These are phyloP conservation scores for Paecilomyces fulvus DNA, from an alignment of 2,329 filamentous ascomycete species.

Conservation along the genomic window DNA sequence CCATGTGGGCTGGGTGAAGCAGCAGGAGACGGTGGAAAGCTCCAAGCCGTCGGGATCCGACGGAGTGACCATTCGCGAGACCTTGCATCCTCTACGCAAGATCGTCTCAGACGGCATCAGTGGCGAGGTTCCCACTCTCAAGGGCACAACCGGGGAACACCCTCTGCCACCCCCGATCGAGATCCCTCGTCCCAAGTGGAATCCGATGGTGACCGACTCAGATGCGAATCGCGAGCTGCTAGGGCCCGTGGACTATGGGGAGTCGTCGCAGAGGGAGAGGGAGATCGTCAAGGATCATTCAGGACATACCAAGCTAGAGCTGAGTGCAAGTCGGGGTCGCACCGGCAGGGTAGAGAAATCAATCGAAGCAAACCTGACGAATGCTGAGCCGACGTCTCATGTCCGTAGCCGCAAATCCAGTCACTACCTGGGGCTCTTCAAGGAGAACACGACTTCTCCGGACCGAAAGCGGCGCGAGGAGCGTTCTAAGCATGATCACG, in stretches of 20 bases:
- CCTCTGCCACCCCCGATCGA: slow-evolving; percentile 20
- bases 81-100: slow-evolving; percentile 13
- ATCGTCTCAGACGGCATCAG: slow-evolving; percentile 16
- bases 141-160: slow-evolving; percentile 17
- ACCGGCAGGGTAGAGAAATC: slow-evolving; percentile 49
- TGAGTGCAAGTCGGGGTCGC: slow-evolving; percentile 36
- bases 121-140: slow-evolving; percentile 10
- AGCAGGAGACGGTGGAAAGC: slow-evolving; percentile 13
- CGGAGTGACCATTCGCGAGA: slow-evolving; percentile 9
- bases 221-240: slow-evolving; percentile 10
- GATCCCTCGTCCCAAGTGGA: slow-evolving; percentile 11
- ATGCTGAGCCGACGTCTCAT: slow-evolving; percentile 45
- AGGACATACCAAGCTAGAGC: slow-evolving; percentile 18
- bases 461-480: slow-evolving; percentile 44
- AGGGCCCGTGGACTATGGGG: not conserved
- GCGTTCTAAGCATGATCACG: slow-evolving; percentile 30
- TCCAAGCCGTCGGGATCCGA: slow-evolving; percentile 7
- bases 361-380: slow-evolving; percentile 55
- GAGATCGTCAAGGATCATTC: slow-evolving; percentile 6
- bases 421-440: slow-evolving; percentile 57
- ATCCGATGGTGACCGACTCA: slow-evolving; percentile 13
- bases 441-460: slow-evolving; percentile 50
- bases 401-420: slow-evolving; percentile 57
- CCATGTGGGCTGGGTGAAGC: slow-evolving; percentile 15
- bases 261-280: not conserved